phyloP scores from a whole-genome alignment of 257 asterid genomes.

The Asclepias syriaca region DNA sequence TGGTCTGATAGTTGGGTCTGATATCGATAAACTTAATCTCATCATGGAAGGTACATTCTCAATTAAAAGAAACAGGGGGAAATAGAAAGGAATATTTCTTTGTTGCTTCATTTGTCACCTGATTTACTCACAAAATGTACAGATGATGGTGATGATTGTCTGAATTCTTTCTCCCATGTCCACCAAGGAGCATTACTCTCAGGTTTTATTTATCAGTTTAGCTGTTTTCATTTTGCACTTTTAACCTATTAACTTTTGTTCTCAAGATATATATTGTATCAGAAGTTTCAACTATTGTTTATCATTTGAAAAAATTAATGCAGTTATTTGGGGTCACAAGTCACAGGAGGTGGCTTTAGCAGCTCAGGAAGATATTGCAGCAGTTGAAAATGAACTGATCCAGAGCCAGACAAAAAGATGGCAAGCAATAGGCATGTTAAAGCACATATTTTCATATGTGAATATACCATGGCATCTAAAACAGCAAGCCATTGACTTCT shows the following conservation, averaged over 20 bases:
- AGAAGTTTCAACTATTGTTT: constrained; percentile 9
- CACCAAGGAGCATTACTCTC: constrained; percentile 75
- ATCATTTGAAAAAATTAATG: constrained; percentile 19
- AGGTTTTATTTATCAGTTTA: constrained; percentile 34
- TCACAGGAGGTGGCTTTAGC: constrained; percentile 52
- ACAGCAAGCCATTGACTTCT: constrained; percentile 52
- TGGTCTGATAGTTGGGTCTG: constrained; percentile 61
- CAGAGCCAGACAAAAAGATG: constrained; percentile 66
- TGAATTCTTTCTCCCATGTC: constrained; percentile 68
- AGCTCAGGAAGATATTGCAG: constrained; percentile 53
- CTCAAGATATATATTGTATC: constrained; percentile 17
- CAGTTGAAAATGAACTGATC: constrained; percentile 54
- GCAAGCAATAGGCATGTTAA: constrained; percentile 70
- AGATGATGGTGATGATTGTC: constrained; percentile 47
- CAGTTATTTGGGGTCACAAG: constrained; percentile 85
- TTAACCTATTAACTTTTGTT: constrained; percentile 10
- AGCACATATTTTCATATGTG: constrained; percentile 42
- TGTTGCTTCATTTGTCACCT: constrained; percentile 6
- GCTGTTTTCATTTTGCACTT: not conserved
- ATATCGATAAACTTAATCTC: constrained; percentile 41
- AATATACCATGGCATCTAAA: constrained; percentile 60
- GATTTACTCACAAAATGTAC: constrained; percentile 20
- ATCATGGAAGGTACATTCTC: constrained; percentile 47
- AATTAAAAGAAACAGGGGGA: not conserved
- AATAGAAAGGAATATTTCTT: not conserved